Conservation (phyloP, 1,284 basidiomycete species). For the Apiotrichum sp. region DNA sequence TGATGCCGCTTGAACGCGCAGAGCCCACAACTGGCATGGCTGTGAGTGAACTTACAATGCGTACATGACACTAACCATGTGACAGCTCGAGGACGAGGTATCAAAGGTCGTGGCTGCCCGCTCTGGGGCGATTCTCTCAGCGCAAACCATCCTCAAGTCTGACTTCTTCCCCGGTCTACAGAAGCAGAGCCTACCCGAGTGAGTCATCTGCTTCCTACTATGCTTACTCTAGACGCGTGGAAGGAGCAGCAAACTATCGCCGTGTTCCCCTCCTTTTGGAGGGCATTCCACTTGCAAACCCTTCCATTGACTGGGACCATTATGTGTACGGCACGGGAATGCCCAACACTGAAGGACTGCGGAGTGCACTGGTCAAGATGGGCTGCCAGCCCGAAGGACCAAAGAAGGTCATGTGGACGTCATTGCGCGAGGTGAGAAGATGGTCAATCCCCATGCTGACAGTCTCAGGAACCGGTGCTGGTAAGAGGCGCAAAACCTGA, state of each 20-base stretch:
- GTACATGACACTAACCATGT: neutral
- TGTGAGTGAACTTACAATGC: slow-evolving; percentile 40
- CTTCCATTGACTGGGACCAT: slow-evolving; percentile 48
- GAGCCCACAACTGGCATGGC: slow-evolving; percentile 69
- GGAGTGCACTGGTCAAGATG: slow-evolving; percentile 73
- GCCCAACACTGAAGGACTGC: slow-evolving; percentile 50
- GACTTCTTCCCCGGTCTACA: slow-evolving; percentile 94
- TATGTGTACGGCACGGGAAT: slow-evolving; percentile 79
- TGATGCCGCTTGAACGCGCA: slow-evolving; percentile 77
- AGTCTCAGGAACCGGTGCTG: slow-evolving; percentile 70
- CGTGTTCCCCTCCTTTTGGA: slow-evolving; percentile 61
- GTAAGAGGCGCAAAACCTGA: slow-evolving; percentile 14
- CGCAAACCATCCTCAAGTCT: slow-evolving; percentile 74
- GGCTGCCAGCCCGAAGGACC: slow-evolving; percentile 66
- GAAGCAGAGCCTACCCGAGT: slow-evolving; percentile 92
- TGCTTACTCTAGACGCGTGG: slow-evolving; percentile 62
- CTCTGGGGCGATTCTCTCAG: slow-evolving; percentile 75
- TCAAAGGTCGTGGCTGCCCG: slow-evolving; percentile 76
- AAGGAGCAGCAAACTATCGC: slow-evolving; percentile 88
- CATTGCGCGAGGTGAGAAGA: slow-evolving; percentile 65
- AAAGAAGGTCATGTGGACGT: slow-evolving; percentile 81
- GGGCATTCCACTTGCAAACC: slow-evolving; percentile 1
- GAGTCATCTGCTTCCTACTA: slow-evolving; percentile 32
- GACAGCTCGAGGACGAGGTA: slow-evolving; percentile 68
- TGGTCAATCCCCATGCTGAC: slow-evolving; percentile 22